These are phyloP conservation scores for Psidium friedrichsthalianum DNA, from an alignment of 345 rosid species.

Conservation along the genomic window DNA sequence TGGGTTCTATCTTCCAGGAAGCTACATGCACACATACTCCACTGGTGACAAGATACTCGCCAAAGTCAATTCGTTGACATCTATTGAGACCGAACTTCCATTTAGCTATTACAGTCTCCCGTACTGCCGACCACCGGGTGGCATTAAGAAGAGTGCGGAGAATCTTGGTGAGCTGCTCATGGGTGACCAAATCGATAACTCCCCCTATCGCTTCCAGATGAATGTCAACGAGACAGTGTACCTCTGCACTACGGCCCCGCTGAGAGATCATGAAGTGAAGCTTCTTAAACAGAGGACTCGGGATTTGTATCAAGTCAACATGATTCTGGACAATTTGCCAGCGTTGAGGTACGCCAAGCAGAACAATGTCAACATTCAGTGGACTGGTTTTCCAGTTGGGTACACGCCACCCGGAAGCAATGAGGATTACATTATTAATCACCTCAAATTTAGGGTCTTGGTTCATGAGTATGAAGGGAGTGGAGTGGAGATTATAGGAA, in stretches of 20 bases:
- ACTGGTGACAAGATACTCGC: conserved; percentile 9
- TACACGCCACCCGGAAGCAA: conserved; percentile 22
- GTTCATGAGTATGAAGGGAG: conserved; percentile 41
- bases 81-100: conserved; percentile 40
- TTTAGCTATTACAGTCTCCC: conserved; percentile 41
- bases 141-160: conserved; percentile 34
- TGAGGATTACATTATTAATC: conserved; percentile 39
- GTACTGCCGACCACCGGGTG: conserved; percentile 20
- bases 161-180: conserved; percentile 45
- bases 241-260: conserved; percentile 22
- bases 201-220: conserved; percentile 33
- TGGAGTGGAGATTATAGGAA: conserved; percentile 40
- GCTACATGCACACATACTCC: conserved; percentile 37
- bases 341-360: conserved; percentile 34
- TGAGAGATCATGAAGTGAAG: conserved; percentile 33
- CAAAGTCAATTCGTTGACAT: conserved; percentile 40
- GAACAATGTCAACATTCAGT: conserved; percentile 29
- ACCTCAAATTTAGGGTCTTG: conserved; percentile 33
- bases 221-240: conserved; percentile 29
- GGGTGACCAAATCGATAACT: conserved; percentile 48
- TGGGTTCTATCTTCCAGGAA: conserved; percentile 40
- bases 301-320: conserved; percentile 44
- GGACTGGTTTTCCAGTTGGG: conserved; percentile 47
- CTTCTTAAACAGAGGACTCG: conserved; percentile 45
- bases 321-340: conserved; percentile 44